Percentiles rank a stretch among this genome's conserved stretches.
phyloP scores from a whole-genome alignment of 108 stramenopile genomes.

The Aureococcus anophagefferens region DNA sequence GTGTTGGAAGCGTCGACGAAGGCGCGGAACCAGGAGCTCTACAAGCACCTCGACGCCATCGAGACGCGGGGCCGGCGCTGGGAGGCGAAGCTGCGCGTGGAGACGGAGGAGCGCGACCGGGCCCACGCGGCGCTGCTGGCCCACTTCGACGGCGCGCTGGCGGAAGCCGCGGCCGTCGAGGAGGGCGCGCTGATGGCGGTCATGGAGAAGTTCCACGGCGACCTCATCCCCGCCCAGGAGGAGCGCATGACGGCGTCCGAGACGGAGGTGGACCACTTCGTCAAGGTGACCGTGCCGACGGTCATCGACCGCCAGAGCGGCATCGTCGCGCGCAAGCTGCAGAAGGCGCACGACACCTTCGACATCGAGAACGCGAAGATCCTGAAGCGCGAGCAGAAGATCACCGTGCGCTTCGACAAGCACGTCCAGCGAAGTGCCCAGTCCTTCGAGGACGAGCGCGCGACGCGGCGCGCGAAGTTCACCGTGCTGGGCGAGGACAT shows the following conservation, averaged over 20 bases:
- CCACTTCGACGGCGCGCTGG: not conserved
- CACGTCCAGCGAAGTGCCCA: slow-evolving; percentile 25
- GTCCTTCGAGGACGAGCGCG: slow-evolving; percentile 31
- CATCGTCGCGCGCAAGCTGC: slow-evolving; percentile 34
- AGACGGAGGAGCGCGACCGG: not conserved
- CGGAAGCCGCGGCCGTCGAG: not conserved
- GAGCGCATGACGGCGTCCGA: not conserved
- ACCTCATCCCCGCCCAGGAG: not conserved
- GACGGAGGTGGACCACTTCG: slow-evolving; percentile 1
- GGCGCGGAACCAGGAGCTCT: not conserved
- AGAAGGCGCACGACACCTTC: slow-evolving; percentile 40
- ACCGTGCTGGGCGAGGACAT: slow-evolving; percentile 26
- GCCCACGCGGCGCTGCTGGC: not conserved
- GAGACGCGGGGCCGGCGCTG: not conserved
- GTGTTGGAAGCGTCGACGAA: not conserved
- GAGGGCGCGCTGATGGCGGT: not conserved
- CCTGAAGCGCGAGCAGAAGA: slow-evolving; percentile 36
- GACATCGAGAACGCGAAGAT: slow-evolving; percentile 47
- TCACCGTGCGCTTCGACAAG: slow-evolving; percentile 17
- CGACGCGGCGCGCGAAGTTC: slow-evolving; percentile 32
- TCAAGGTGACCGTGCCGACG: slow-evolving; percentile 13
- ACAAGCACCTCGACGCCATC: not conserved
- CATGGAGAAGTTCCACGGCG: not conserved
- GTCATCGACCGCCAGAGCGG: slow-evolving; percentile 32
- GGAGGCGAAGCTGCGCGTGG: not conserved